phyloP scores from a whole-genome alignment of 345 rosid genomes.

The Clausena lansium region DNA sequence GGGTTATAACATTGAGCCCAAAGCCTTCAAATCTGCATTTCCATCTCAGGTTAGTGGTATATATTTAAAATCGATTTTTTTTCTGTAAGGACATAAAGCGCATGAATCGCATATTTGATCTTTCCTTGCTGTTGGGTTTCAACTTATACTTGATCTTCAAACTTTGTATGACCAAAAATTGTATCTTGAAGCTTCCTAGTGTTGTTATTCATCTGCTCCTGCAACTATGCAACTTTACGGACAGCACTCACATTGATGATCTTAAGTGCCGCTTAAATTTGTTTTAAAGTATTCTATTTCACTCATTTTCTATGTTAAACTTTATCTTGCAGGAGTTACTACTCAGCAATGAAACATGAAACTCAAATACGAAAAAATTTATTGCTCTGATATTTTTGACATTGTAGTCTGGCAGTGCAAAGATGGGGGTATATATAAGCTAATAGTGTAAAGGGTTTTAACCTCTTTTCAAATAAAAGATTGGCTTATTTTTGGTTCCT shows the following conservation, averaged over 20 bases:
- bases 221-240: background rate
- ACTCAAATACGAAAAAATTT: background rate
- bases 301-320: background rate
- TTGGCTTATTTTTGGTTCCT: background rate
- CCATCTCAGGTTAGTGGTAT: constrained; percentile 32
- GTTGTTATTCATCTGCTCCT: background rate
- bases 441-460: background rate
- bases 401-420: background rate
- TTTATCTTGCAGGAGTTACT: background rate
- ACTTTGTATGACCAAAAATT: background rate
- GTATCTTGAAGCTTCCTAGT: background rate
- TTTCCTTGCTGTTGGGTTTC: background rate
- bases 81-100: background rate
- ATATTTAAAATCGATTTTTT: constrained; percentile 6
- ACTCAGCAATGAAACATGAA: background rate
- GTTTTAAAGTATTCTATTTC: background rate
- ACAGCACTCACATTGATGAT: background rate
- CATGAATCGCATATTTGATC: background rate
- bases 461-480: background rate
- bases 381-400: background rate
- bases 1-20: constrained; percentile 30
- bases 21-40: constrained; percentile 29
- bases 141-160: background rate
- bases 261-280: background rate
- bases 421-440: background rate